A percentile compares a stretch with the other conserved stretches of the same genome.
phyloP scores from a whole-genome alignment of 441 rosid genomes.

The Kokia cookei region DNA sequence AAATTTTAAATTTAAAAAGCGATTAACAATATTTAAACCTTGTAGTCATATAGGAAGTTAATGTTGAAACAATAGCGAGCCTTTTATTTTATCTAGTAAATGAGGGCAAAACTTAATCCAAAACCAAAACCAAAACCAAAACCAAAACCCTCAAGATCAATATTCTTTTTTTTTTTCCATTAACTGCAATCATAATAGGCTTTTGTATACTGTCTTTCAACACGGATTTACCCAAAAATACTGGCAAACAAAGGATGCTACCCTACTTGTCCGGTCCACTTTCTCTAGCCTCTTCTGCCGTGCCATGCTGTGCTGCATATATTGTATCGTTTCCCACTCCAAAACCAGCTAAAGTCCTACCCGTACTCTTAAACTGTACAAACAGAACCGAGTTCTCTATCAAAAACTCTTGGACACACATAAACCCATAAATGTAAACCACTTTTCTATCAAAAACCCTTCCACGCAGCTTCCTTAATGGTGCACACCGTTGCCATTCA shows the following conservation, averaged over 20 bases:
- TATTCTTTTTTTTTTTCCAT: neutral
- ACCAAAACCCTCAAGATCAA: too few relatives aligned
- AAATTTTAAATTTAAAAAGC: too few relatives aligned
- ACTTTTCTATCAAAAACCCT: neutral
- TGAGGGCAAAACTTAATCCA: too few relatives aligned
- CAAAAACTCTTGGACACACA: neutral
- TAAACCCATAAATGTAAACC: neutral
- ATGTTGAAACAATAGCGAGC: too few relatives aligned
- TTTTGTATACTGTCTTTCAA: neutral
- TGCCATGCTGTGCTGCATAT: neutral
- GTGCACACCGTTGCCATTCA: conserved; percentile 72
- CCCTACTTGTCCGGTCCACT: neutral
- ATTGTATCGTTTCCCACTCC: neutral
- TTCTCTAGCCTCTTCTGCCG: neutral
- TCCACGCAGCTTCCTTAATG: conserved; percentile 12
- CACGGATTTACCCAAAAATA: neutral
- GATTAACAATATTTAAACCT: too few relatives aligned
- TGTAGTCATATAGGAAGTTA: too few relatives aligned
- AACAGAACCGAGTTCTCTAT: neutral
- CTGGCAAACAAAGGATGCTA: neutral
- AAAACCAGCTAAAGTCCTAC: neutral
- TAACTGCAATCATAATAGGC: neutral
- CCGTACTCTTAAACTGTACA: conserved; percentile 4
- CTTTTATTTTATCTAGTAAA: too few relatives aligned
- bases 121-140: too few relatives aligned